Base-by-base conservation (phyloP, 2,329 filamentous ascomycete genomes). In the Trichoderma breve region DNA sequence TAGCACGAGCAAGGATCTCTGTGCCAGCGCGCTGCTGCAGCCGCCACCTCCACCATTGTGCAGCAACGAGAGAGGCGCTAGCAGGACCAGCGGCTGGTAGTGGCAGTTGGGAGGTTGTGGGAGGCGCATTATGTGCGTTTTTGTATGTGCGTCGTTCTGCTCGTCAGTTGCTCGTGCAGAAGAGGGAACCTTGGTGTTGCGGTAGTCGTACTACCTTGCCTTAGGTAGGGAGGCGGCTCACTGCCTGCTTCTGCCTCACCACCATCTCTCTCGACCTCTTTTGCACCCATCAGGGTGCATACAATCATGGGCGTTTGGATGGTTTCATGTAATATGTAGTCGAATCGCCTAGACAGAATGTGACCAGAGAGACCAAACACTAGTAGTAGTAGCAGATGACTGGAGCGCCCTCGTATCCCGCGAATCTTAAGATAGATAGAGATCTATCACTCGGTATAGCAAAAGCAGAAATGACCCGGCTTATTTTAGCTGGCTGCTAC, bases 21-120 rank as follows among this genome's bases (percentile, higher is more conserved):
- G 32, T 71, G 68, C 68, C 68, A 71, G 28, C 68, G 58, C 67
- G 68, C 60, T 71, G 68, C 58, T 71, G 68, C 68, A 71, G 61
- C 60, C 47, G 68, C 60, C 65, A 43, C 65, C 68, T 71, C 68
- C 68, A 64, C 68, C 47, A 63, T 43, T 32, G 68, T 64, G 60
- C 57, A 71, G 68, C 34, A 55, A 60, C 39, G 47, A 57, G 39
- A 69, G 36, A 61, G 60, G 47, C 68, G 60, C 68, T 69, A 69
- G 55, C 66, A 69, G n/a, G 55, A 67, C 64, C 64, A 58, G 51
- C 64, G 66, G 55, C 66, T 69, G 36, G 66, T 61, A 58, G 64
- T 58, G 64, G 51, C 64, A 61, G 57, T 66, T 60, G 24, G 34
- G 6, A 32, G 15, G 15, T 58, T 21, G 53, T 43, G 36, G 12